A percentile compares a stretch with the other conserved stretches of the same genome.
Evolutionary conservation across 2,329 filamentous ascomycete genomes (phyloP).

Genomic region (Diplocarpon rosae): DNA sequence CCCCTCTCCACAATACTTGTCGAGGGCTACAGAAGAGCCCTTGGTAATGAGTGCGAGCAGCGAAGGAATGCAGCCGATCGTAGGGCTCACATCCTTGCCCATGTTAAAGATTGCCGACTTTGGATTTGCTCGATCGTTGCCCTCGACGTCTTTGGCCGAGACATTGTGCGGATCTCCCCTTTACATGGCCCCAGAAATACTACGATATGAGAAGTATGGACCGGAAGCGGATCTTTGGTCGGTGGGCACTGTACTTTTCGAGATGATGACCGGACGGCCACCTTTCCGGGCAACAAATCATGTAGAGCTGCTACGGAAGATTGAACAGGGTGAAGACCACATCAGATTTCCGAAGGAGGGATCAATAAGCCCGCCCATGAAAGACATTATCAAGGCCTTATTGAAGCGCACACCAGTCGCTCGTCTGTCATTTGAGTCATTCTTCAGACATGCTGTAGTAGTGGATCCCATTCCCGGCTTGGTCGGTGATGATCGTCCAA

Average conservation of each 20-base stretch:
- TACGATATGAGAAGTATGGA: slow-evolving; percentile 95
- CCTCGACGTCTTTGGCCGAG: slow-evolving; percentile 83
- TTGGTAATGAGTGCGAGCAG: slow-evolving; percentile 68
- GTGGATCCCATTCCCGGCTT: slow-evolving; percentile 67
- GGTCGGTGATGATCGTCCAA: slow-evolving; percentile 61
- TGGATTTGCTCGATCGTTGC: slow-evolving; percentile 89
- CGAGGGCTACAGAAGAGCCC: slow-evolving; percentile 47
- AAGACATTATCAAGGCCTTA: slow-evolving; percentile 66
- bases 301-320: slow-evolving; percentile 84
- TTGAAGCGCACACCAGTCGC: slow-evolving; percentile 80
- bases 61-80: slow-evolving; percentile 68
- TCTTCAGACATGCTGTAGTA: slow-evolving; percentile 69
- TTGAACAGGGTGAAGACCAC: slow-evolving; percentile 76
- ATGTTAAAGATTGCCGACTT: slow-evolving; percentile 99
- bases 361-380: slow-evolving; percentile 63
- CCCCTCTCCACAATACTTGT: slow-evolving; percentile 63
- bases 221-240: slow-evolving; percentile 97
- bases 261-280: slow-evolving; percentile 85
- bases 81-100: slow-evolving; percentile 73
- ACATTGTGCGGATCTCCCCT: slow-evolving; percentile 93
- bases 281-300: slow-evolving; percentile 91
- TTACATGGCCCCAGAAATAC: slow-evolving; percentile 97
- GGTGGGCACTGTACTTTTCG: slow-evolving; percentile 86
- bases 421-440: slow-evolving; percentile 73
- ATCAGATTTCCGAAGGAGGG: slow-evolving; percentile 73